Evolutionary conservation across 176 grass and related monocot genomes (phyloP), one percentile per base, ranked within the genome.

Genomic region (Aegilops longissima): DNA sequence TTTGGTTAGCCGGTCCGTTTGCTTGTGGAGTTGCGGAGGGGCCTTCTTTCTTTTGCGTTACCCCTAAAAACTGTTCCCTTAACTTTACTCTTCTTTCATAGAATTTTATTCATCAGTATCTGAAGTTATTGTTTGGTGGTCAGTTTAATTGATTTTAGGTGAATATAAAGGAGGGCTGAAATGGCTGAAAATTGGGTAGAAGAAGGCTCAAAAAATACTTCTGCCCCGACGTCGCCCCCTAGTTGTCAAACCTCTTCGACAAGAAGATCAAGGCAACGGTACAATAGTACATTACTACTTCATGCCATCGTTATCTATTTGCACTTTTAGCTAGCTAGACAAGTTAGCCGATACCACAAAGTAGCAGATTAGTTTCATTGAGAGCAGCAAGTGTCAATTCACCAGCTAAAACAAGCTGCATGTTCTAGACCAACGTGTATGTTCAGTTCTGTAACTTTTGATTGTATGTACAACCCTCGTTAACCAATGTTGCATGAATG

Each of bases 121-220:
- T 86, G 18, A 70, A 17, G 8, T 36, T 68, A 40, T 77, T 61
- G 40, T 35, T 68, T 81, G 61, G 44, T 45, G 29, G 5, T 24
- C 5, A 58, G 77, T 73, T 66, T 79, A 45, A 54, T 73, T 31
- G 21, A 52, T 73, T 78, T 27, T 79, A 90, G 80, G 74, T 74
- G 29, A 58, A 18, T 59, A 83, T 56, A 83, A 82, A 66, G 44
- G 23, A 73, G 44, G 23, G 35, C 25, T 87, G 33, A 79, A 83
- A 90, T 90, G 89, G 80, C 59, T 59, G 84, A 83, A 79, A 78
- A 79, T 73, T 90, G 89, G 80, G 69, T 73, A 74, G 89, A 87
- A 67, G 66, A 87, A 67, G 66, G 9, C 59, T 73, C 42, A 0
- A 90, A 90, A 27, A 59, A 73, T 68, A 21, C 58, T 40, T 90